Evolutionary conservation across 257 asterid species (phyloP).

Genomic region (Nicotiana tabacum): DNA sequence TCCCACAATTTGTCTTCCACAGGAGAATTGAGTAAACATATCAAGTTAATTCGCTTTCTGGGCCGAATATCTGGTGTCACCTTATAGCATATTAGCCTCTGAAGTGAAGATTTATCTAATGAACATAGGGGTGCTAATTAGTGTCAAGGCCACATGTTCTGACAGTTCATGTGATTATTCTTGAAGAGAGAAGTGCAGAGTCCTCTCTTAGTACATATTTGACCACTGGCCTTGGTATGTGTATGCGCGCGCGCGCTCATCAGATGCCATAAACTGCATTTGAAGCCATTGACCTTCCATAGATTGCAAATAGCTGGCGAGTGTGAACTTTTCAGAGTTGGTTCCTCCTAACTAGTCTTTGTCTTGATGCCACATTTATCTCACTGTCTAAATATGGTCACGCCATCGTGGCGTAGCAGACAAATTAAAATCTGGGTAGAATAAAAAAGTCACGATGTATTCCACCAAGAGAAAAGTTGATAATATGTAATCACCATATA

Average conservation of each 20-base stretch:
- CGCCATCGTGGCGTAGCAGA: background rate
- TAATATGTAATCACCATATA: no score
- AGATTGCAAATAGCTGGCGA: background rate
- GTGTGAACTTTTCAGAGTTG: background rate
- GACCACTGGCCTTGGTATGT: background rate
- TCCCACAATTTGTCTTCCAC: no score
- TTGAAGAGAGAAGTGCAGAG: background rate
- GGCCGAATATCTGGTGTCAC: background rate
- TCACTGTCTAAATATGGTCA: background rate
- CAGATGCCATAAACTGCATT: background rate
- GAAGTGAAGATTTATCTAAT: background rate
- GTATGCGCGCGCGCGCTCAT: background rate
- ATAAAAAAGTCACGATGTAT: background rate
- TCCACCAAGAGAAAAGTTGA: no score
- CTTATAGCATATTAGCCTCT: background rate
- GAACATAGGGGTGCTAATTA: background rate
- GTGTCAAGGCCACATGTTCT: background rate
- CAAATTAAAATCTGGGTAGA: background rate
- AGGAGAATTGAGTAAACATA: background rate
- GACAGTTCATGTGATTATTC: background rate
- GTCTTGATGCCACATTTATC: background rate
- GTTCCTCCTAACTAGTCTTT: background rate
- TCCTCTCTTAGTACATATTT: constrained; percentile 1
- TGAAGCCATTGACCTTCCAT: background rate
- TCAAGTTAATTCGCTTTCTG: background rate